phyloP scores from a whole-genome alignment of 2,329 filamentous ascomycete genomes.

The Fusarium tjaetaba region DNA sequence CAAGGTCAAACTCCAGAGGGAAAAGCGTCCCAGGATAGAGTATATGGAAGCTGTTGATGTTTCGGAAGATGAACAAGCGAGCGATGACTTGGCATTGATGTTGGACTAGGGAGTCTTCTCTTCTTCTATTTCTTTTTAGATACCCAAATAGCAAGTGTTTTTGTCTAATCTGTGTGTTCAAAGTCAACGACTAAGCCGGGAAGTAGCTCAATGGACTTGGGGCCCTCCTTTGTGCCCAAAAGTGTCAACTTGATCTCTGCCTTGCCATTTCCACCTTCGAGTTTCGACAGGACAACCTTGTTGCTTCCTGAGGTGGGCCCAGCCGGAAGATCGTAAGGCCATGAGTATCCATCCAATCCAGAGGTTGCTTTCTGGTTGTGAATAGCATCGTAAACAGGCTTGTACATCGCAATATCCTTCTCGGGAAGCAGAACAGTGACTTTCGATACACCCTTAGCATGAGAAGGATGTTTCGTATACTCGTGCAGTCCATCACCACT shows the following conservation, averaged over 20 bases:
- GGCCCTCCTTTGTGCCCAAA: conserved; percentile 36
- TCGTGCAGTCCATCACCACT: conserved; percentile 18
- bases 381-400: conserved; percentile 44
- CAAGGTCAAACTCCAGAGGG: not conserved
- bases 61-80: not conserved
- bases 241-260: conserved; percentile 36
- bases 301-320: conserved; percentile 26
- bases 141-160: not conserved
- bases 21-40: not conserved
- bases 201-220: conserved; percentile 35
- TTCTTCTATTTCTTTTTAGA: not conserved
- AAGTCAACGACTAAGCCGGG: conserved; percentile 38
- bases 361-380: conserved; percentile 16
- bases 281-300: conserved; percentile 15
- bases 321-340: conserved; percentile 34
- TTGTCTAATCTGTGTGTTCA: conserved; percentile 16
- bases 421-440: conserved; percentile 52
- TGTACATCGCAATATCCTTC: conserved; percentile 29
- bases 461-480: conserved; percentile 58
- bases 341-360: conserved; percentile 8
- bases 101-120: not conserved
- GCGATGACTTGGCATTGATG: not conserved
- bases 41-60: not conserved
- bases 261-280: not conserved
- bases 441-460: conserved; percentile 60